phyloP scores from a whole-genome alignment of 2,329 filamentous ascomycete genomes.

The Alternaria arbusti region DNA sequence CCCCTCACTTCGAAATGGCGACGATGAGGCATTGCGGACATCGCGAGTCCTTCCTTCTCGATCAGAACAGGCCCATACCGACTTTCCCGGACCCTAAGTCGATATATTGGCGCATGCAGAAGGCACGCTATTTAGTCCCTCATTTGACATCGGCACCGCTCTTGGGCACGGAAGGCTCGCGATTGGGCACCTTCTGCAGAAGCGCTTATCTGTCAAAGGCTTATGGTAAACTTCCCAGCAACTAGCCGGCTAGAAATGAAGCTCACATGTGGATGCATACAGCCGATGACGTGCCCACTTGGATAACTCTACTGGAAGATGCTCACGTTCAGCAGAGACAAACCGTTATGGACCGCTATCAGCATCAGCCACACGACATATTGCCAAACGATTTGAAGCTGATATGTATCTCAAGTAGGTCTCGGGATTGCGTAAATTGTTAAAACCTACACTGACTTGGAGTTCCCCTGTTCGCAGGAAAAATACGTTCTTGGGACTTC shows the following conservation, averaged over 20 bases:
- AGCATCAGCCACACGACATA: background rate
- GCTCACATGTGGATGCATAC: too few relatives aligned
- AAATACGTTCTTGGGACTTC: conserved; percentile 13
- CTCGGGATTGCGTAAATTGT: too few relatives aligned
- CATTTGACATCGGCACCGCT: background rate
- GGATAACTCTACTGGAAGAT: background rate
- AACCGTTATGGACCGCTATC: background rate
- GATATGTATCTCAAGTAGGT: too few relatives aligned
- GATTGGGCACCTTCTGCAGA: background rate
- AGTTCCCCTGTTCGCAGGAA: too few relatives aligned
- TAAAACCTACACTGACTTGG: too few relatives aligned
- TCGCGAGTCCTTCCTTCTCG: too few relatives aligned
- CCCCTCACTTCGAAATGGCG: conserved; percentile 9
- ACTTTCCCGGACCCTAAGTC: too few relatives aligned
- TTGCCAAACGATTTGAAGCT: background rate
- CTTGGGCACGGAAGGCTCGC: background rate
- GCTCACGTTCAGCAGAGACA: background rate
- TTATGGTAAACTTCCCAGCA: too few relatives aligned
- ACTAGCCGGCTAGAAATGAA: too few relatives aligned
- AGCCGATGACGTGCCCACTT: background rate
- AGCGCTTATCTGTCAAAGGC: too few relatives aligned
- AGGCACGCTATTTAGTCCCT: background rate
- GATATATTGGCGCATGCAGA: too few relatives aligned
- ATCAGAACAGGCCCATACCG: too few relatives aligned
- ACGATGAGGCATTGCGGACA: background rate